Conservation (phyloP, 2,329 filamentous ascomycete species). For the Ceratocystis harringtonii region DNA sequence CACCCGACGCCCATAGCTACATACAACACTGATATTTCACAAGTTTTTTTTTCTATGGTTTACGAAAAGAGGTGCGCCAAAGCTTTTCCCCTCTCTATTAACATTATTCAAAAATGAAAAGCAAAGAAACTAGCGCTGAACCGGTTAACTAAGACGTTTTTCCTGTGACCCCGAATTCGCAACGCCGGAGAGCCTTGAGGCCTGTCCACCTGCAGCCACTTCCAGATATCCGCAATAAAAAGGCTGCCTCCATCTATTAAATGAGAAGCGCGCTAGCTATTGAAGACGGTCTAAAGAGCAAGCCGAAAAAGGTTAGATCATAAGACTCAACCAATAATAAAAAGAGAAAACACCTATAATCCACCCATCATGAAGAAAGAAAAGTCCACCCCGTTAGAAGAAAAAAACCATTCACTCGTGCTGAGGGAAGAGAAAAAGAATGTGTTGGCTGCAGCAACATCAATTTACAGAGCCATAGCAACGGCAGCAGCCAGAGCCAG, state of each 20-base stretch:
- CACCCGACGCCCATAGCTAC: too few species aligned
- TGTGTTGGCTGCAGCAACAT: background rate
- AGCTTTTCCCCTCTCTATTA: background rate
- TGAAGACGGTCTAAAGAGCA: background rate
- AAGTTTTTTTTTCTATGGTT: background rate
- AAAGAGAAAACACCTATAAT: background rate
- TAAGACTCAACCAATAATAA: background rate
- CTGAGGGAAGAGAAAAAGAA: background rate
- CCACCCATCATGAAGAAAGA: background rate
- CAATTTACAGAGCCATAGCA: slow-evolving; percentile 23
- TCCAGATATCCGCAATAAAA: background rate
- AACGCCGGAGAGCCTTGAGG: background rate
- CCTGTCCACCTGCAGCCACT: background rate
- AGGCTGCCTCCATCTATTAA: background rate
- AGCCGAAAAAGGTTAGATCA: background rate
- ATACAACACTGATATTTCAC: too few species aligned
- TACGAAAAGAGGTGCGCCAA: background rate
- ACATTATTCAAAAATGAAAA: background rate
- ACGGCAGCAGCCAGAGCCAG: slow-evolving; percentile 23
- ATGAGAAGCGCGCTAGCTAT: background rate
- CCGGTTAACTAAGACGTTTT: slow-evolving; percentile 3
- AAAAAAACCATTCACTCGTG: background rate
- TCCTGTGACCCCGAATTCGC: slow-evolving; percentile 3
- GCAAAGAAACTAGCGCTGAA: background rate
- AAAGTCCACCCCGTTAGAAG: background rate